Base-by-base conservation (phyloP, 2,329 filamentous ascomycete genomes). In the Exophiala calicioides region DNA sequence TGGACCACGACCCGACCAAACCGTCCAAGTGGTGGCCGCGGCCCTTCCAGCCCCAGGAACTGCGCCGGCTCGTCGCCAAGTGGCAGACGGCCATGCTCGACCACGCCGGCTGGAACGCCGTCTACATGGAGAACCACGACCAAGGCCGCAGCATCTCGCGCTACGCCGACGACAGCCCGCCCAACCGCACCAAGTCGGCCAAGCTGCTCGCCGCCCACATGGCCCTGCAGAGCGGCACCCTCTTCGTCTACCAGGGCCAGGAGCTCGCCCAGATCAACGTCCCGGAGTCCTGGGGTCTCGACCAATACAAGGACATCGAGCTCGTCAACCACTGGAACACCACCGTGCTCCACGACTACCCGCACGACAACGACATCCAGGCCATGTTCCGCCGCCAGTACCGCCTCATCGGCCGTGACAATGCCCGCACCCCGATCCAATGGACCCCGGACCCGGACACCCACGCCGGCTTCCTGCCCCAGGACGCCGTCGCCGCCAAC, bases 371-470 rank as follows among this genome's bases (percentile, higher is more conserved):
- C 24, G 43, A 47, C 20, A 44, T 44, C 26, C 39, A 49, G 35
- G 37, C 26, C 16, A 50, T 31, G 20, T 49, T 42, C 20, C 33
- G 27, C n/a, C 19, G 19, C 6, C 47, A 45, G 12, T 50, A 50
- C 16, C 39, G 44, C 2, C 24, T 40, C 8, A 47, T 47, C 13
- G 55, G 47, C 2, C 36, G 55, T 10, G 84, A 88, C 61, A 80
- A 88, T 59, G 76, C 81, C 6, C 73, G 84, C n/a, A 76, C 80
- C 3, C 84, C 84, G 0, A 80, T 88, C 69, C 81, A 84, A 53
- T 88, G 84, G 84, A 74, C 74, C 44, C 70, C 63, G 0, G 45
- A 46, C 16, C 67, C 68, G 0, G 62, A 69, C 1, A 42, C 37
- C 4, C 73, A 82, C 53, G 81, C 79, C 0, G 84, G 84, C 1